These are phyloP conservation scores for Ramularia collo-cygni DNA, from an alignment of 2,329 filamentous ascomycete genomes.

Conservation along the genomic window DNA sequence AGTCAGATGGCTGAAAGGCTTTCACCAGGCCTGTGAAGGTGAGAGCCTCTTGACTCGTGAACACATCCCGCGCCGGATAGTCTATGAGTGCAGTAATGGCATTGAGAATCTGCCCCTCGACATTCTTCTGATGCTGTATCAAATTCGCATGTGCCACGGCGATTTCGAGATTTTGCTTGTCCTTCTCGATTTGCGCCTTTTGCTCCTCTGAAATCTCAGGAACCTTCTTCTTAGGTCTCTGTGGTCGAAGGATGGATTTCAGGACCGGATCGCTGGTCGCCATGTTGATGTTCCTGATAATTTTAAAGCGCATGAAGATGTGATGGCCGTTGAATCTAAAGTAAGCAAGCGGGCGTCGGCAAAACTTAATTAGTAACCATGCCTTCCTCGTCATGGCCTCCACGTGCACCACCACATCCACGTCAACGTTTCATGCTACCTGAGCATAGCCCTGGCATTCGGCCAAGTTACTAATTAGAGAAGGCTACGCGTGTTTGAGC, in stretches of 20 bases:
- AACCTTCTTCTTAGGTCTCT: slow-evolving; percentile 24
- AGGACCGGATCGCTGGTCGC: slow-evolving; percentile 26
- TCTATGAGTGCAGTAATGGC: slow-evolving; percentile 65
- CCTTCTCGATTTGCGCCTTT: slow-evolving; percentile 27
- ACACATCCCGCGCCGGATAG: slow-evolving; percentile 46
- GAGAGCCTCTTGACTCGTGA: slow-evolving; percentile 51
- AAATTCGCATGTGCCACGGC: slow-evolving; percentile 76
- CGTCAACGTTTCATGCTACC: no score
- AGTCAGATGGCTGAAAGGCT: slow-evolving; percentile 79
- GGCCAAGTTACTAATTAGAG: no score
- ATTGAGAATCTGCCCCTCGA: slow-evolving; percentile 66
- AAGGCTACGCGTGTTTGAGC: no score
- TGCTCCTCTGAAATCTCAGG: slow-evolving; percentile 17
- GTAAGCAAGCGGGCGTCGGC: no score
- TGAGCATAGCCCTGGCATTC: no score
- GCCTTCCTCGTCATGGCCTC: no score
- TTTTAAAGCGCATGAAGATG: no score
- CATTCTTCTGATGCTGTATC: slow-evolving; percentile 73
- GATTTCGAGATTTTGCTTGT: slow-evolving; percentile 49
- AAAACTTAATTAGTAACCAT: no score
- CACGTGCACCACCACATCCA: no score
- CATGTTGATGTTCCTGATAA: slow-evolving; percentile 14
- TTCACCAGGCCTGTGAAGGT: slow-evolving; percentile 61
- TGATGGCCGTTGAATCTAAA: no score
- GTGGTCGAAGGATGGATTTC: slow-evolving; percentile 43